These are phyloP conservation scores for Neohortaea acidophila DNA, from an alignment of 495 filamentous ascomycete species.

Conservation along the genomic window DNA sequence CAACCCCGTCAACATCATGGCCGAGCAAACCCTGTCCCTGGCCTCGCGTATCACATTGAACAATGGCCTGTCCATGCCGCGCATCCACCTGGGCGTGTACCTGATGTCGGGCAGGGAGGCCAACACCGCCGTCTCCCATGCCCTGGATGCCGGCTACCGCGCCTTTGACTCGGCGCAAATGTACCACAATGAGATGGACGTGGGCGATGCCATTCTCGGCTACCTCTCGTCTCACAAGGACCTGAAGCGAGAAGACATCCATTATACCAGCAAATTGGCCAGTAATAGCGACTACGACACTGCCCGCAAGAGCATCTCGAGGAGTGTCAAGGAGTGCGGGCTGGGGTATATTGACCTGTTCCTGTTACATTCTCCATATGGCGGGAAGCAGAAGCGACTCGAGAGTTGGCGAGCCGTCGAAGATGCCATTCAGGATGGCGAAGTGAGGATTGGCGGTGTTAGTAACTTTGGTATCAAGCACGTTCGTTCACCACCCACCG, in stretches of 20 bases:
- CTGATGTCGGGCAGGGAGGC: slow-evolving; percentile 39
- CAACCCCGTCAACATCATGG: slow-evolving; percentile 23
- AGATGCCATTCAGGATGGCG: slow-evolving; percentile 45
- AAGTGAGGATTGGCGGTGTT: slow-evolving; percentile 46
- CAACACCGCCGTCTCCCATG: slow-evolving; percentile 32
- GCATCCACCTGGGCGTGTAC: slow-evolving; percentile 54
- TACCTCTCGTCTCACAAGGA: slow-evolving; percentile 33
- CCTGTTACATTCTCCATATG: slow-evolving; percentile 50
- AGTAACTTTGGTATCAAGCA: slow-evolving; percentile 56
- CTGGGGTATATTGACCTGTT: slow-evolving; percentile 59
- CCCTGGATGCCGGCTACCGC: slow-evolving; percentile 21
- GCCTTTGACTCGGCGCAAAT: slow-evolving; percentile 45
- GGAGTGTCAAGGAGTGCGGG: slow-evolving; percentile 38
- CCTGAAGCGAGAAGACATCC: slow-evolving; percentile 43
- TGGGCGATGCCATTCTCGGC: slow-evolving; percentile 39
- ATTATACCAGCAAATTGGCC: slow-evolving; percentile 53
- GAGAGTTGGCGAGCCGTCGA: slow-evolving; percentile 52
- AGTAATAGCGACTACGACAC: slow-evolving; percentile 42
- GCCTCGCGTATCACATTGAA: slow-evolving; percentile 23
- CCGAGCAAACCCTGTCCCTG: slow-evolving; percentile 21
- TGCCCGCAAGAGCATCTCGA: slow-evolving; percentile 40
- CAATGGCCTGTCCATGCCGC: slow-evolving; percentile 45
- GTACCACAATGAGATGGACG: slow-evolving; percentile 48
- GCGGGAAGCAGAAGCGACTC: slow-evolving; percentile 41
- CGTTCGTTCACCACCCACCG: slow-evolving; percentile 26